Evolutionary conservation across 2,329 filamentous ascomycete genomes (phyloP).

Genomic region (Rhexocercosporidium sp.): DNA sequence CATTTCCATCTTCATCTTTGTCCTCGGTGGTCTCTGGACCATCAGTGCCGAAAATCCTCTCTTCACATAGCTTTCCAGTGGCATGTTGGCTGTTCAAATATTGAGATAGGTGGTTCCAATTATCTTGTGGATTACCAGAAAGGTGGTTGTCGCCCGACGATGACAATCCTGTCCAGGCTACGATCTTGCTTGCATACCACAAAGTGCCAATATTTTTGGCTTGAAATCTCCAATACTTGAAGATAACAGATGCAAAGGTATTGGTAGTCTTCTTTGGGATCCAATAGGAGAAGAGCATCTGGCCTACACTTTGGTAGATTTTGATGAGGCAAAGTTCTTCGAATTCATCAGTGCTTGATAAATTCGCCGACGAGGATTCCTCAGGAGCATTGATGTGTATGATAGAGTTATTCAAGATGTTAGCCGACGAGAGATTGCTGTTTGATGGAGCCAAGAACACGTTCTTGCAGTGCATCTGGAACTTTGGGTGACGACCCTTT

Average conservation of each 20-base stretch:
- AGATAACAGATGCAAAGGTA: conserved; percentile 16
- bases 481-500: too few relatives aligned
- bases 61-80: conserved; percentile 6
- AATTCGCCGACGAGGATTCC: too few relatives aligned
- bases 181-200: background rate
- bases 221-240: conserved; percentile 19
- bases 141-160: conserved; percentile 7
- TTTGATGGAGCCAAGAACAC: too few relatives aligned
- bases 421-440: too few relatives aligned
- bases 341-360: too few relatives aligned
- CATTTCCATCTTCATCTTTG: background rate
- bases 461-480: too few relatives aligned
- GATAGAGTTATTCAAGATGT: too few relatives aligned
- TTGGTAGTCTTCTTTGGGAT: conserved; percentile 11
- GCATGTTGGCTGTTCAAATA: conserved; percentile 9
- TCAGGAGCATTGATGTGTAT: too few relatives aligned
- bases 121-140: background rate
- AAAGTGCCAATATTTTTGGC: conserved; percentile 2
- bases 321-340: too few relatives aligned
- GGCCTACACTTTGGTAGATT: background rate
- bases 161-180: conserved; percentile 4
- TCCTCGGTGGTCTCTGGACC: background rate
- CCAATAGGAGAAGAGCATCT: conserved; percentile 21
- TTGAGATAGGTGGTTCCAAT: conserved; percentile 13
- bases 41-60: conserved; percentile 7